Conservation (phyloP, 2,329 filamentous ascomycete species). For the Colletotrichum orbiculare region DNA sequence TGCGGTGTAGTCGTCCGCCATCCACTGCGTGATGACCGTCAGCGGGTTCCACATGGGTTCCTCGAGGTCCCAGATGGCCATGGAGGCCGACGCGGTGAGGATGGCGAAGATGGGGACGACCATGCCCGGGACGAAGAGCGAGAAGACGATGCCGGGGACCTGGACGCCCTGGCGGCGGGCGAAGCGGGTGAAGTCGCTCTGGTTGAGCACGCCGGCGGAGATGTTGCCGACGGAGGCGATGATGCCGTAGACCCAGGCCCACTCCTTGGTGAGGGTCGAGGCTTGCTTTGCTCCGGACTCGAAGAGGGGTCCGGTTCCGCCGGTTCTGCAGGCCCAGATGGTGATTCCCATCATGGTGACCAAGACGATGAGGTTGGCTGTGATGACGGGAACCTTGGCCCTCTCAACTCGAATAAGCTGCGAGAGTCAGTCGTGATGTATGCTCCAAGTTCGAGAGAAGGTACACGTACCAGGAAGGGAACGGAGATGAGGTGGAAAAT, state of each 20-base stretch:
- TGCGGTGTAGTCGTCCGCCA: slow-evolving; percentile 42
- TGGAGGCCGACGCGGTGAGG: slow-evolving; percentile 42
- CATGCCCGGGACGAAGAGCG: slow-evolving; percentile 43
- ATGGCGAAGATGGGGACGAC: slow-evolving; percentile 42
- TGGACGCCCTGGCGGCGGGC: slow-evolving; percentile 39
- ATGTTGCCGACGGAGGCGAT: slow-evolving; percentile 44
- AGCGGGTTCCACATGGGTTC: slow-evolving; percentile 42
- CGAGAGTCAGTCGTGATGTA: neutral
- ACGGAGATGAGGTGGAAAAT: slow-evolving; percentile 62
- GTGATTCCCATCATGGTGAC: slow-evolving; percentile 60
- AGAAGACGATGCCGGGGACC: slow-evolving; percentile 41
- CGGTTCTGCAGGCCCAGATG: slow-evolving; percentile 56
- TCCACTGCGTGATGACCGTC: slow-evolving; percentile 42
- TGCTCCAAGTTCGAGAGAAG: no score
- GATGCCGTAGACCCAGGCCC: slow-evolving; percentile 47
- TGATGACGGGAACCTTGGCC: slow-evolving; percentile 59
- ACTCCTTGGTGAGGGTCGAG: slow-evolving; percentile 38
- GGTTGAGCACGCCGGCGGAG: slow-evolving; percentile 44
- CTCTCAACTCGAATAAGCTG: slow-evolving; percentile 57
- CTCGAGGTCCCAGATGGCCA: slow-evolving; percentile 42
- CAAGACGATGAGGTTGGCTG: slow-evolving; percentile 55
- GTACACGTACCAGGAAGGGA: slow-evolving; percentile 53
- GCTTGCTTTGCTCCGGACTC: slow-evolving; percentile 40
- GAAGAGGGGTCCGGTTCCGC: slow-evolving; percentile 57
- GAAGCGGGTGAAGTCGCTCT: slow-evolving; percentile 45